Percentiles rank a stretch among this genome's conserved stretches.
These are phyloP conservation scores for Kwoniella mangroviensis DNA, from an alignment of 768 basidiomycete genomes.

Conservation along the genomic window DNA sequence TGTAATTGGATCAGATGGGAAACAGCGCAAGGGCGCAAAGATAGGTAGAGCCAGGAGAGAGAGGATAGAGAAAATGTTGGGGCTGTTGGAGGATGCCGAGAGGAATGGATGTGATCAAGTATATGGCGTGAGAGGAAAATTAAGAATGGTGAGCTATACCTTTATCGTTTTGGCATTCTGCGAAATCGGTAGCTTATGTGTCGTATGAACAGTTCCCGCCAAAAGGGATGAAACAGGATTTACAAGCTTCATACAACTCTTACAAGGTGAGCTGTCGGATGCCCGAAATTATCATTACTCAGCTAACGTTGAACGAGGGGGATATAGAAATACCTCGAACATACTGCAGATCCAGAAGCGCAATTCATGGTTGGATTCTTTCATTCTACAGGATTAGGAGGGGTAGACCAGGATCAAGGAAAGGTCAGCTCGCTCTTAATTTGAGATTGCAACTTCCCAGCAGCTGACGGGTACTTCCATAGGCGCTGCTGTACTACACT, in stretches of 20 bases:
- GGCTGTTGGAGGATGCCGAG: constrained; percentile 39
- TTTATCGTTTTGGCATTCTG: neutral
- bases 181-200: neutral
- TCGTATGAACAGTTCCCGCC: constrained; percentile 43
- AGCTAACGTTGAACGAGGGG: constrained; percentile 1
- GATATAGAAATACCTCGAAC: constrained; percentile 56
- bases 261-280: constrained; percentile 61
- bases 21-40: constrained; percentile 18
- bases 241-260: constrained; percentile 31
- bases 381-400: constrained; percentile 74
- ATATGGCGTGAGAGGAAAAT: constrained; percentile 27
- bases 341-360: constrained; percentile 75
- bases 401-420: constrained; percentile 58
- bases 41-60: constrained; percentile 34
- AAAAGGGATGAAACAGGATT: constrained; percentile 48
- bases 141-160: constrained; percentile 43
- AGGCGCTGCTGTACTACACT: constrained; percentile 88
- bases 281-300: constrained; percentile 22
- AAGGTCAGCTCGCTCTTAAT: constrained; percentile 47
- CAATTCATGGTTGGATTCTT: constrained; percentile 88
- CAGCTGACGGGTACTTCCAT: neutral
- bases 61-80: constrained; percentile 37
- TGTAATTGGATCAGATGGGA: constrained; percentile 1
- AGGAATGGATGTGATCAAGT: constrained; percentile 39
- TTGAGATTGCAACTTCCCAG: too few relatives aligned